Evolutionary conservation across 2,329 filamentous ascomycete genomes (phyloP).

Genomic region (Penicillium frequentans): DNA sequence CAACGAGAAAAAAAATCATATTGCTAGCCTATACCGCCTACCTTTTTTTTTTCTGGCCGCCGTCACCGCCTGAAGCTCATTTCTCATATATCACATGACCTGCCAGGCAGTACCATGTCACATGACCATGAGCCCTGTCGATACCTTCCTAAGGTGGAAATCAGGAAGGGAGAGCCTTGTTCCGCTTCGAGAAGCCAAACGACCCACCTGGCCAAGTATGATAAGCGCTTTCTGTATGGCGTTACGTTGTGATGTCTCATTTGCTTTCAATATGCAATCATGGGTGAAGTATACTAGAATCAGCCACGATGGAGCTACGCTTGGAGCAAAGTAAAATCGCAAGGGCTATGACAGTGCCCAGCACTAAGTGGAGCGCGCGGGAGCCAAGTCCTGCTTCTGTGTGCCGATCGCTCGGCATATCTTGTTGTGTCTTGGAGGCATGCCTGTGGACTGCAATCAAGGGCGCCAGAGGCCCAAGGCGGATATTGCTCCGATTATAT

Average conservation of each 20-base stretch:
- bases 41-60: not conserved
- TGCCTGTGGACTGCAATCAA: conserved; percentile 8
- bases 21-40: conserved; percentile 27
- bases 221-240: not conserved
- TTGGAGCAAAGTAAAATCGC: not conserved
- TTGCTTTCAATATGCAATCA: not conserved
- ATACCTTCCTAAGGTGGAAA: not conserved
- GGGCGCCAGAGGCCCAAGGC: conserved; percentile 3
- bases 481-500: not conserved
- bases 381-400: conserved; percentile 22
- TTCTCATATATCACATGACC: not conserved
- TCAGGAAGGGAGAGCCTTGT: not conserved
- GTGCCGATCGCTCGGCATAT: conserved; percentile 17
- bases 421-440: conserved; percentile 13
- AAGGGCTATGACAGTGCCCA: not conserved
- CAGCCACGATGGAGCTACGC: not conserved
- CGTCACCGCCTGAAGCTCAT: conserved; percentile 10
- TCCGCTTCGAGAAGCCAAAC: not conserved
- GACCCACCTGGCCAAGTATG: not conserved
- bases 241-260: not conserved
- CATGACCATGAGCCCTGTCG: not conserved
- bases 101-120: not conserved
- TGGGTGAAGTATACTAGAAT: not conserved
- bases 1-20: conserved; percentile 32
- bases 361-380: conserved; percentile 16